Evolutionary conservation across 2,329 filamentous ascomycete genomes (phyloP).

Genomic region (Bipolaris oryzae): DNA sequence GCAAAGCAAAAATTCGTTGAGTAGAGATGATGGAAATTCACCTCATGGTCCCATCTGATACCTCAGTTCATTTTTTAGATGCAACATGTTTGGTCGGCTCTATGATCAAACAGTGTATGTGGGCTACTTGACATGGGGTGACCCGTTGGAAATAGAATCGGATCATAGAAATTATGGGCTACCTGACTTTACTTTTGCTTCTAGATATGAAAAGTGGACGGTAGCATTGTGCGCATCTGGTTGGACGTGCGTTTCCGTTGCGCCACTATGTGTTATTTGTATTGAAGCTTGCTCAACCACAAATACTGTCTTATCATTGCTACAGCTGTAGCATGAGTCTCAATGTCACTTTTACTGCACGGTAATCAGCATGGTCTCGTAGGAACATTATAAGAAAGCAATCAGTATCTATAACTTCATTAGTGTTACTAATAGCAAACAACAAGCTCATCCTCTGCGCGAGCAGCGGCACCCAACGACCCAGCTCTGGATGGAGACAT

Average conservation of each 20-base stretch:
- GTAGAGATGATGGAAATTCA: neutral
- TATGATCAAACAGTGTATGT: neutral
- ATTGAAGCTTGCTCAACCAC: neutral
- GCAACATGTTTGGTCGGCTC: neutral
- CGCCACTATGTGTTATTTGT: neutral
- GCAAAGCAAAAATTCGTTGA: neutral
- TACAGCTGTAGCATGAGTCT: neutral
- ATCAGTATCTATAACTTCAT: too few relatives aligned
- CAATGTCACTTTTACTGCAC: neutral
- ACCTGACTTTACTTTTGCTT: neutral
- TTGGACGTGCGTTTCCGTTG: neutral
- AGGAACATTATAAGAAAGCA: neutral
- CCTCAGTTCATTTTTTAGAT: too few relatives aligned
- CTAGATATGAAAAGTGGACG: neutral
- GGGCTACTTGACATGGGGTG: neutral
- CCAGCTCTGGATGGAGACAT: neutral
- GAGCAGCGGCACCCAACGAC: too few relatives aligned
- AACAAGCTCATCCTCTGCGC: too few relatives aligned
- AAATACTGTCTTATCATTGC: too few relatives aligned
- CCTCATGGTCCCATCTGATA: neutral
- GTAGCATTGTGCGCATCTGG: neutral
- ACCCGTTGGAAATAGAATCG: neutral
- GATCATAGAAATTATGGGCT: neutral
- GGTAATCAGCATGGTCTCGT: neutral
- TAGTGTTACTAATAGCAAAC: too few relatives aligned